Conservation (phyloP, 2,329 filamentous ascomycete species). For the Aspergillus intermedius region DNA sequence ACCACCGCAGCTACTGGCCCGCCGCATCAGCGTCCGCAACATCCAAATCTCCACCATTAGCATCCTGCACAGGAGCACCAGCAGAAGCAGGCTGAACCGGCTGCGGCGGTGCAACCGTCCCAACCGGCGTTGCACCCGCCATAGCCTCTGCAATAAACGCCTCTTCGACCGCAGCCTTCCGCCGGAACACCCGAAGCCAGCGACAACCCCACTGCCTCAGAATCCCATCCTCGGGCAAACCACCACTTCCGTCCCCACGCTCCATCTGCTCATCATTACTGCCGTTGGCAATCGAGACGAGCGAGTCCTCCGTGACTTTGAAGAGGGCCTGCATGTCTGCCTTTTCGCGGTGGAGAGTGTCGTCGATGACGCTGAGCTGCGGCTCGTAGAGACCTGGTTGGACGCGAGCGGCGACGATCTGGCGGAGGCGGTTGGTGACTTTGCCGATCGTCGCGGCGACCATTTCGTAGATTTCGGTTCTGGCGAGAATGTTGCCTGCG, state of each 20-base stretch:
- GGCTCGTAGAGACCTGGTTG: conserved; percentile 49
- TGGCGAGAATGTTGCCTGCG: conserved; percentile 62
- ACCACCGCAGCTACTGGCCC: background rate
- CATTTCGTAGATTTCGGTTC: conserved; percentile 80
- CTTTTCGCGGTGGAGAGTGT: conserved; percentile 63
- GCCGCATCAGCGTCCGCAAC: conserved; percentile 21
- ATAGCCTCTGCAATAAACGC: conserved; percentile 55
- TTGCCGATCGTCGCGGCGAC: conserved; percentile 83
- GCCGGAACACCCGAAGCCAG: conserved; percentile 78
- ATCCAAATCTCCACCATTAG: conserved; percentile 24
- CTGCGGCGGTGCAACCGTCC: conserved; percentile 27
- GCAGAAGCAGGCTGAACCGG: conserved; percentile 1
- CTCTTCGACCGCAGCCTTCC: conserved; percentile 81
- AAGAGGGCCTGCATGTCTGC: conserved; percentile 74
- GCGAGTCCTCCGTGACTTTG: conserved; percentile 68
- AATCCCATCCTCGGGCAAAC: conserved; percentile 53
- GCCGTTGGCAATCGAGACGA: conserved; percentile 65
- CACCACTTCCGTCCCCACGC: conserved; percentile 47
- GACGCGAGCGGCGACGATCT: conserved; percentile 63
- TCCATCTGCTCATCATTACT: conserved; percentile 72
- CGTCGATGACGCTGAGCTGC: conserved; percentile 56
- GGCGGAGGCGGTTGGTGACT: conserved; percentile 77
- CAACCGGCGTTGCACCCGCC: conserved; percentile 41
- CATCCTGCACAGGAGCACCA: conserved; percentile 8
- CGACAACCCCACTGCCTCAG: conserved; percentile 74